Base-by-base conservation (phyloP, 2,329 filamentous ascomycete genomes). In the Magnaporthales sp. region DNA sequence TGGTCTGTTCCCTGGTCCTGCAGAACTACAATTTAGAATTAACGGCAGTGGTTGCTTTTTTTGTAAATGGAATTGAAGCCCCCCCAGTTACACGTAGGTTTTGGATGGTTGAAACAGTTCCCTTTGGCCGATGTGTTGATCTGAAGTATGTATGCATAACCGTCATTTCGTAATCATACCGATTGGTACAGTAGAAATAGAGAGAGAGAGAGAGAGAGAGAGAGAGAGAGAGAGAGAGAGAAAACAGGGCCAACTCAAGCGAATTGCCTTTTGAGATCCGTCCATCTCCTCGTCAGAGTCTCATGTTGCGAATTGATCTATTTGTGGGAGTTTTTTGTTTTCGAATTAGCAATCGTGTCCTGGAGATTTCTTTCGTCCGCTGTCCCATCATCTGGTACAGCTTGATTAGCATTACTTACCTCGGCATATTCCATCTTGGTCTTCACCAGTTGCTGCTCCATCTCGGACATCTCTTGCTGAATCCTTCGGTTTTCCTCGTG, bases 361-460 rank as follows among this genome's bases (percentile, higher is more conserved):
- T 8, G 9, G 31, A 32, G 31, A 5, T 2, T 32, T 32, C 2
- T 32, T 4, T 32, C 13, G 3, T 10, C 31, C 31, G 31, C 13
- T 6, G 4, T 11, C 9, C 9, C 31, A 32, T 32, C 3, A 32
- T 32, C 4, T 5, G 5, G 11, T 26, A 66, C 66, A 60, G 62
- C 26, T 38, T 24, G 15, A 27, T 64, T 63, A 46, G 38, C 8
- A 29, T 46, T 58, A 81, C 89, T 82, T 84, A 97, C 94, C 89
- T 97, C 92, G 66, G 95, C 95, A 80, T 93, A 93, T 74, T 88
- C 87, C 91, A 99, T 91, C 84, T 99, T 99, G 1, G 93, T 95
- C 75, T 90, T 87, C 69, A 99, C 94, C 70, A 99, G 81, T 76
- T 93, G 89, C 77, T 93, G 91, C 81, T 98, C 95, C 81, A 98